Evolutionary conservation across 2,329 filamentous ascomycete genomes (phyloP), one percentile per base, ranked within the genome.

Genomic region (Botryotinia narcissicola): DNA sequence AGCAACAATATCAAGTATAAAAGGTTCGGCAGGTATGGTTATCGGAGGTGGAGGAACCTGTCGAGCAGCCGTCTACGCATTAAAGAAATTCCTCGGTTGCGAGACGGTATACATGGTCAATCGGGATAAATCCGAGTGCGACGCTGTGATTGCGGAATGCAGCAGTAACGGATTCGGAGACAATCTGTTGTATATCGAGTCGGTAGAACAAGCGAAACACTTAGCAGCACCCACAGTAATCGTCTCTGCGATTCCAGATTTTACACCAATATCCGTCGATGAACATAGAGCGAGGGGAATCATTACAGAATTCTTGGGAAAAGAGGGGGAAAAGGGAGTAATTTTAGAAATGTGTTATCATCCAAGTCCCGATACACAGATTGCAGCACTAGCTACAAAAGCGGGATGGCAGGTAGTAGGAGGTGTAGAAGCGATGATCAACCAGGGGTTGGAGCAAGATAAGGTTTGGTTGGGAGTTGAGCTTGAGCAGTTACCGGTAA

Each of bases 21-120:
- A 88, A 77, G 85, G 85, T 74, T 86, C 87, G 46, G 91, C 92
- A 0, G 93, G 88, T 1, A 86, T 95, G 74, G 89, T 95, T 29
- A 86, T 95, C 64, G 93, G 93, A 44, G 92, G 92, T 5, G 93
- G 93, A 44, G 93, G 93, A 48, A 93, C 93, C 0, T 91, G 92
- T n/a, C 86, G 93, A 63, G 91, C 89, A 29, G 92, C 93, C 16
- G 88, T 95, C 42, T 95, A 95, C 79, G 90, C 93, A 1, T 83
- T 95, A 76, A 86, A 89, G 78, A 89, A 88, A 78, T 93, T 88
- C 86, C 87, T 95, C 82, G 86, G 87, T 73, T 90, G 89, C 57
- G 88, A 86, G 37, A 85, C 85, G 57, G 90, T 95, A 76, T 96
- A 95, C 82, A 86, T 95, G 54, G 91, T 94, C 69, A 95, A 95